phyloP scores from a whole-genome alignment of 2,329 filamentous ascomycete species.

The Claviceps spartinae region DNA sequence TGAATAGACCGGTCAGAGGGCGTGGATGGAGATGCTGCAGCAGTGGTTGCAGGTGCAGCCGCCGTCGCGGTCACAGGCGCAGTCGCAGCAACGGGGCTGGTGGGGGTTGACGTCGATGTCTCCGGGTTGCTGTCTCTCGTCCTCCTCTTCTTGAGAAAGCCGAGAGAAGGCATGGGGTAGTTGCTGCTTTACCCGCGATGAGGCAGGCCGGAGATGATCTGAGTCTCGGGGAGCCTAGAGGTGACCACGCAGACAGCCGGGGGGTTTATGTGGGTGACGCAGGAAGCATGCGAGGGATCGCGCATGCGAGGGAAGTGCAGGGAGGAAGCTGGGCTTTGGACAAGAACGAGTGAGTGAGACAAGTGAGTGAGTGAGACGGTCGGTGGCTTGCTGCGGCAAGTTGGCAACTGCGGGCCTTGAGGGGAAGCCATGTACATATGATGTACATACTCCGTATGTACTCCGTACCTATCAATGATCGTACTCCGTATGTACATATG shows the following conservation, averaged over 20 bases:
- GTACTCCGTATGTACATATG: too few relatives aligned
- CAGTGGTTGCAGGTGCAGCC: not conserved
- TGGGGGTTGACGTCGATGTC: slow-evolving; percentile 51
- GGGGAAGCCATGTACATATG: not conserved
- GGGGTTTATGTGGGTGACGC: not conserved
- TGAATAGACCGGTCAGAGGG: slow-evolving; percentile 29
- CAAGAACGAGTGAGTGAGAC: not conserved
- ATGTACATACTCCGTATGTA: too few relatives aligned
- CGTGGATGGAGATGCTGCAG: slow-evolving; percentile 30
- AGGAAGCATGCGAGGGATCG: slow-evolving; percentile 1
- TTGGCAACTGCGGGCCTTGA: not conserved
- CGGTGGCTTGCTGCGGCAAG: not conserved
- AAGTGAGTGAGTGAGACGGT: not conserved
- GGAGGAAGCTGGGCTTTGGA: not conserved
- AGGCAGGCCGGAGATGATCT: slow-evolving; percentile 1
- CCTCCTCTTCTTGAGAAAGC: slow-evolving; percentile 97
- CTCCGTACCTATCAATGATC: too few relatives aligned
- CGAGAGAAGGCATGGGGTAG: slow-evolving; percentile 73
- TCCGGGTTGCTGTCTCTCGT: slow-evolving; percentile 79
- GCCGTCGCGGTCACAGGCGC: not conserved
- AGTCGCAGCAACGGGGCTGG: slow-evolving; percentile 45
- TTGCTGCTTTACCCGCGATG: slow-evolving; percentile 7
- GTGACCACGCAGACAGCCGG: not conserved
- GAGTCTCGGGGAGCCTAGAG: not conserved
- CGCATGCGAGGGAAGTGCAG: not conserved